Evolutionary conservation across 2,329 filamentous ascomycete genomes (phyloP), one percentile per base, ranked within the genome.

Genomic region (Penicillium psychrosexuale): DNA sequence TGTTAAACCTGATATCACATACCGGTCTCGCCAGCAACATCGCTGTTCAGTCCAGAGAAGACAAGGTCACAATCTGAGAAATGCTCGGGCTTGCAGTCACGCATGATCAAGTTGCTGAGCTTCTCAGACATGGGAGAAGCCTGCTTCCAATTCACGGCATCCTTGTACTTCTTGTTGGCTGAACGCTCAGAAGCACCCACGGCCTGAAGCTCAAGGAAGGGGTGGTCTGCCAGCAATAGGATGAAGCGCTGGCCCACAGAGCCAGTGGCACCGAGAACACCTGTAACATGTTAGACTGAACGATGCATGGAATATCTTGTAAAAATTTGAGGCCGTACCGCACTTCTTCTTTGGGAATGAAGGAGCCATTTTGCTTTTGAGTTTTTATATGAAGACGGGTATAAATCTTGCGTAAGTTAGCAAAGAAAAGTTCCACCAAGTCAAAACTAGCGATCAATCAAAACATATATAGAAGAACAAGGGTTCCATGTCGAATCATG

Each of bases 191-290:
- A 96, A 34, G 94, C 94, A 60, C 94, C 94, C 47, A 97, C 84
- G 56, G 91, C 91, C 61, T 94, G 88, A 55, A 97, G 86, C 61
- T 85, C 85, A 67, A 97, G 89, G 74, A 89, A 84, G 15, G 93
- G 92, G 77, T 97, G 93, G 51, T 91, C 83, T 42, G 90, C 87
- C 60, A 97, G 87, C 49, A 97, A 84, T 33, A 97, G 86, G 71
- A 97, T 94, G 75, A 97, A 97, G 68, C 94, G 87, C 77, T 96
- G 91, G 66, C 93, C 93, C 13, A 97, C 93, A 34, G 91, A 95
- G 70, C 94, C 94, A 31, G 93, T 97, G 75, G 88, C 90, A 66
- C 93, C 92, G 53, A 97, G 84, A 55, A 97, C 91, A 72, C 84
- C 84, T 87, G 45, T 37, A 38, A 3, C 7, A 39, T 33, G 51